phyloP scores from a whole-genome alignment of 2,329 filamentous ascomycete species.

The Lasiodiplodia hormozganensis region DNA sequence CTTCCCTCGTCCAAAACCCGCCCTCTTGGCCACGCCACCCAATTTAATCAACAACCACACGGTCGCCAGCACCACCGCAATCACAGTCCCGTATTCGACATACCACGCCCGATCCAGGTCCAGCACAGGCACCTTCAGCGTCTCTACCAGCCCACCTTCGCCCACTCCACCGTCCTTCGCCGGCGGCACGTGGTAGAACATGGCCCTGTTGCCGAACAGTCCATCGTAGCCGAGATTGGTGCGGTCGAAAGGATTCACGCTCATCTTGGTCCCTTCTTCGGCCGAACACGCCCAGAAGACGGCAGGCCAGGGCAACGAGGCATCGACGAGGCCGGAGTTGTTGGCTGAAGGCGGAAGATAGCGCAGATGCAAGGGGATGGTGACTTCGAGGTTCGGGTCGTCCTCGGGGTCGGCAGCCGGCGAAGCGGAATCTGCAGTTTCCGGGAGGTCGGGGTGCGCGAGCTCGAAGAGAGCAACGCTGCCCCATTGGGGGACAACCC shows the following conservation, averaged over 20 bases:
- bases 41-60: conserved; percentile 53
- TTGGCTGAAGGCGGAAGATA: conserved; percentile 73
- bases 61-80: conserved; percentile 53
- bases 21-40: conserved; percentile 27
- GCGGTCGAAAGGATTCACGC: conserved; percentile 83
- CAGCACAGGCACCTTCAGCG: conserved; percentile 52
- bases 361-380: conserved; percentile 83
- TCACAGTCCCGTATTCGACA: conserved; percentile 53
- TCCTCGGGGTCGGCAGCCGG: conserved; percentile 32
- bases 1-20: background rate
- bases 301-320: conserved; percentile 77
- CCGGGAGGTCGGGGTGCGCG: conserved; percentile 55
- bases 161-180: conserved; percentile 20
- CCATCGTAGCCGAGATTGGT: conserved; percentile 85
- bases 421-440: background rate
- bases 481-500: conserved; percentile 79
- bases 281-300: conserved; percentile 90
- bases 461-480: conserved; percentile 79
- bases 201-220: conserved; percentile 75
- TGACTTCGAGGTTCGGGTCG: conserved; percentile 64
- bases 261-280: conserved; percentile 70
- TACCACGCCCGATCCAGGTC: conserved; percentile 43
- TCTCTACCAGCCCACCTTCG: conserved; percentile 37
- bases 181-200: conserved; percentile 76
- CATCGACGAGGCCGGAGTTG: conserved; percentile 42